These are phyloP conservation scores for Albugo laibachii DNA, from an alignment of 352 stramenopile genomes.

Conservation along the genomic window DNA sequence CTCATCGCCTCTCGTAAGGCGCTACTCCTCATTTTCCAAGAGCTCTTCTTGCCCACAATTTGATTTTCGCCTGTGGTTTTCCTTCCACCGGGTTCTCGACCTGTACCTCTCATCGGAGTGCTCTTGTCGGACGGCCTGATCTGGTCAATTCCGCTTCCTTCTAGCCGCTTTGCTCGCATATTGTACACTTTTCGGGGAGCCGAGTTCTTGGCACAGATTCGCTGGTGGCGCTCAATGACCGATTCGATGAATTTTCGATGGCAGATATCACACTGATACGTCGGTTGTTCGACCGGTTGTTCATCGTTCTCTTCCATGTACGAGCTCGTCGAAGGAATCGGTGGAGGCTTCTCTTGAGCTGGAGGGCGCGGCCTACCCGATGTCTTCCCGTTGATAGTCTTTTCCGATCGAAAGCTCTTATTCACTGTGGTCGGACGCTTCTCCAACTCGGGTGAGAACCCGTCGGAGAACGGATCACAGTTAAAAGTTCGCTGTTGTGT, in stretches of 20 bases:
- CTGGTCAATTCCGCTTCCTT: constrained; percentile 54
- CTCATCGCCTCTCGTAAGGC: constrained; percentile 80
- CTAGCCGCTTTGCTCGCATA: constrained; percentile 47
- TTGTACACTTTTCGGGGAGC: constrained; percentile 76
- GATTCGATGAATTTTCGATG: constrained; percentile 59
- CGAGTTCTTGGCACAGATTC: constrained; percentile 73
- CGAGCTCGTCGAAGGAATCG: constrained; percentile 16
- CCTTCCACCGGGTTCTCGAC: background rate
- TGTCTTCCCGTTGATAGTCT: background rate
- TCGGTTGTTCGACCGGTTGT: constrained; percentile 19
- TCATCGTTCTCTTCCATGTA: constrained; percentile 20
- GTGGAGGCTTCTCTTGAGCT: constrained; percentile 21
- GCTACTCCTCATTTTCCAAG: constrained; percentile 79
- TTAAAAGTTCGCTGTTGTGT: constrained; percentile 19
- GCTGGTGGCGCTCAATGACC: constrained; percentile 60
- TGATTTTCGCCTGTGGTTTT: constrained; percentile 16
- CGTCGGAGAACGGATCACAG: background rate
- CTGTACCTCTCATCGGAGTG: constrained; percentile 7
- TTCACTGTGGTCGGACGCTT: background rate
- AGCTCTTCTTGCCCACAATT: constrained; percentile 33
- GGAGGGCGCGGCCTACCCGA: constrained; percentile 3
- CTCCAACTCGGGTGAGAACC: background rate
- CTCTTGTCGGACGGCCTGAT: constrained; percentile 18
- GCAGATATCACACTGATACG: constrained; percentile 62
- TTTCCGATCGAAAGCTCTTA: background rate